A percentile compares a stretch with the other conserved stretches of the same genome.
Conservation (phyloP, 2,329 filamentous ascomycete species). For the Colletotrichum zoysiae region DNA sequence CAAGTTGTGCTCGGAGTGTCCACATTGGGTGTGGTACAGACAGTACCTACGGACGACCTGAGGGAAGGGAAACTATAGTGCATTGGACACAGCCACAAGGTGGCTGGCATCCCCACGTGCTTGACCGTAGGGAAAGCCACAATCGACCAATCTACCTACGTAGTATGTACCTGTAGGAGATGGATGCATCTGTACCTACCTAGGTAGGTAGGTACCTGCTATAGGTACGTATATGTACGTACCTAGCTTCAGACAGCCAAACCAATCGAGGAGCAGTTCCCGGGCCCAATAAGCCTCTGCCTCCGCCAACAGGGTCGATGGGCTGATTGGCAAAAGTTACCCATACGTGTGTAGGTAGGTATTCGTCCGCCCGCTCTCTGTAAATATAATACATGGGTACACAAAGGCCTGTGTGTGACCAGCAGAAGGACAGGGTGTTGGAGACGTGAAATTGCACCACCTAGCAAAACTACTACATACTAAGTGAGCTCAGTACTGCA, state of each 20-base stretch:
- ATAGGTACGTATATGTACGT: not conserved
- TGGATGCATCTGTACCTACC: not conserved
- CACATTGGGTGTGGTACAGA: constrained; percentile 2
- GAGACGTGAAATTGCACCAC: not conserved
- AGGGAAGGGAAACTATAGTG: too few species aligned
- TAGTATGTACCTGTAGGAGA: too few species aligned
- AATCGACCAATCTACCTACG: too few species aligned
- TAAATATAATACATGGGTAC: too few species aligned
- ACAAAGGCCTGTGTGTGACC: not conserved
- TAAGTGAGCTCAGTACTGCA: not conserved
- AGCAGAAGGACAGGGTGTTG: not conserved
- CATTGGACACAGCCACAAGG: not conserved
- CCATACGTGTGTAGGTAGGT: not conserved
- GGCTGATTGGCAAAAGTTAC: not conserved
- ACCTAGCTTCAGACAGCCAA: not conserved
- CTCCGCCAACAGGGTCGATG: not conserved
- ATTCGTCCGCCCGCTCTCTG: too few species aligned
- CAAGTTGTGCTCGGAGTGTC: constrained; percentile 10
- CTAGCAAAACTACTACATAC: not conserved
- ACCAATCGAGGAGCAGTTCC: not conserved
- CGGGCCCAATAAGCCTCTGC: not conserved
- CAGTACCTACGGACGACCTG: not conserved
- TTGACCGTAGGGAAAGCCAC: not conserved
- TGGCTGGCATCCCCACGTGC: not conserved
- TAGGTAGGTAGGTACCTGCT: too few species aligned